Base-by-base conservation (phyloP, 768 basidiomycete genomes). In the Boletus bicolor region DNA sequence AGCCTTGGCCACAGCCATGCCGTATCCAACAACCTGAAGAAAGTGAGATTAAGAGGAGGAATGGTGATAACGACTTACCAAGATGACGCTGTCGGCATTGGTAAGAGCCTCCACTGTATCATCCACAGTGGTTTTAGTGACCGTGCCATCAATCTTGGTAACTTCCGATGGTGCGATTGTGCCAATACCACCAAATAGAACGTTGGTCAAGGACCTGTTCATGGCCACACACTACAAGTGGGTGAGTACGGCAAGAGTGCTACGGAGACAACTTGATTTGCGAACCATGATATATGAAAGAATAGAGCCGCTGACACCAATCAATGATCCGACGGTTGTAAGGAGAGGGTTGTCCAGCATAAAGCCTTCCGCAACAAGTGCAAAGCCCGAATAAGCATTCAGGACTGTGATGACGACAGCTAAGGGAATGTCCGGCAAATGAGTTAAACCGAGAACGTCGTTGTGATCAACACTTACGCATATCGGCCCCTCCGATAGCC, bases 1-100 rank as follows among this genome's bases (percentile, higher is more conserved):
- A 6, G 92, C 92, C 68, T 91, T 93, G 21, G 92, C 91, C 1
- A 93, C 91, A 30, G 92, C 92, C 90, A 94, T 92, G 37, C 92
- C 92, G 65, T 94, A 93, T 14, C 89, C 89, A 15, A 91, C 87
- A 36, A 89, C 85, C 87, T 87, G 51, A 30, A 42, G 11, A 47
- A 26, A 19, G 24, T 66, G 46, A 62, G 56, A 43, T 51, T 19
- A 36, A 52, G 26, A 38, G 32, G 32, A 30, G 17, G 43, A 28
- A 36, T 14, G 14, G 14, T 30, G 15, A 30, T 2, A 36, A 41
- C 15, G 10, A 44, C 73, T 38, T 64, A 86, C 89, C 69, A 94
- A 71, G 53, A 93, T 92, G 24, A 94, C 91, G 64, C 76, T 93
- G 56, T 93, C 91, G 0, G 92, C 83, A 61, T 91, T 91, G 28